Evolutionary conservation across 2,329 filamentous ascomycete genomes (phyloP), one percentile per base, ranked within the genome.

Genomic region (Cladosporium sphaerospermum): DNA sequence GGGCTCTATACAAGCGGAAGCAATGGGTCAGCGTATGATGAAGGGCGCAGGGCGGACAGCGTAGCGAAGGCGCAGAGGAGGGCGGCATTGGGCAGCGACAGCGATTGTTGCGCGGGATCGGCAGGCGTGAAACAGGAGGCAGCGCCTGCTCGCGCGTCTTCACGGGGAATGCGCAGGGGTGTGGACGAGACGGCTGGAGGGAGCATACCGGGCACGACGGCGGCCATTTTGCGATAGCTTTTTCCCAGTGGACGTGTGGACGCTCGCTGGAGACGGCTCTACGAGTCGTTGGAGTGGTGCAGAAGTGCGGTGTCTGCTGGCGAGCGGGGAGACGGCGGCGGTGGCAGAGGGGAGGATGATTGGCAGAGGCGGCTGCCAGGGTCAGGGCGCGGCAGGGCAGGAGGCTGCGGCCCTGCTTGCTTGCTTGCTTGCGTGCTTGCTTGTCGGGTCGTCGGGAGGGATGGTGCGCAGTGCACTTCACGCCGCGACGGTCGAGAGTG

Each of bases 61-160:
- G 44, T 34, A 37, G 13, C 23, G n/a, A 13, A 32, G 14, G 50
- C 23, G 42, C 23, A 45, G 36, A 45, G 42, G 43, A 16, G 44
- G 19, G 16, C 28, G 39, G 46, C 14, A 28, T 14, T 49, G 32
- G 37, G 40, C 32, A 33, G 45, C 16, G 43, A 16, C 28, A 43
- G 39, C 44, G 39, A 40, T 51, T 45, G 46, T 9, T 31, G 28
- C 33, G 51, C 34, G 36, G 36, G 42, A 48, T 36, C 44, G 45
- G 50, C 45, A 50, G 45, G 46, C 18, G 18, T 46, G 53, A 55
- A 57, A 54, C 53, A 49, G 48, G 49, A 53, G 51, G 36, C 13
- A 53, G 50, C 50, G 50, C 50, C 39, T 46, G 50, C 50, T 46
- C 36, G 45, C 45, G 10, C 18, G 18, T 45, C 42, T 41, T 45